A percentile compares a stretch with the other conserved stretches of the same genome.
Conservation (phyloP, 192 early-diverging fungal species). For the Linnemannia hyalina region DNA sequence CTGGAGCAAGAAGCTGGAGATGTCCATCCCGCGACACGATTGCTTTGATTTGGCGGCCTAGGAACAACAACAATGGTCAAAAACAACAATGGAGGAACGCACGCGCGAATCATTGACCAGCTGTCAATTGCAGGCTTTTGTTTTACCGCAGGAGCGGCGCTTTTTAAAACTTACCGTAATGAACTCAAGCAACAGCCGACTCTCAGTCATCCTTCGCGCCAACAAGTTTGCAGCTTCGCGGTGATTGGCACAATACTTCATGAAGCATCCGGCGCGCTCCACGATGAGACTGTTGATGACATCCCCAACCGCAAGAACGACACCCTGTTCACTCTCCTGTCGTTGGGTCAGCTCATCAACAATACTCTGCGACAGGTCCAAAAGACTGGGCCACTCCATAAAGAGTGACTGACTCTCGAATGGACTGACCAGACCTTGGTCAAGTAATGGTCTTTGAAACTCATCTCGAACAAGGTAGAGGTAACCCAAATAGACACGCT, state of each 20-base stretch:
- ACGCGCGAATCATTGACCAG: conserved; percentile 72
- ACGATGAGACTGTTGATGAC: conserved; percentile 80
- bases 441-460: conserved; percentile 71
- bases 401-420: conserved; percentile 82
- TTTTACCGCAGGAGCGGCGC: conserved; percentile 62
- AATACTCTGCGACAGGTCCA: conserved; percentile 74
- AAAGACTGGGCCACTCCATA: conserved; percentile 83
- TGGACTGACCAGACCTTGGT: conserved; percentile 61
- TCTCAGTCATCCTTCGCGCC: conserved; percentile 27
- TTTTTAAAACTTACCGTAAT: conserved; percentile 63
- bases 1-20: conserved; percentile 84
- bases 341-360: conserved; percentile 75
- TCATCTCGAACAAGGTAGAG: conserved; percentile 79
- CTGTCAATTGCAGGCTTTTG: conserved; percentile 67
- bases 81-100: neutral
- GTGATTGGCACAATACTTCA: conserved; percentile 82
- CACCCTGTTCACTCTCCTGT: conserved; percentile 61
- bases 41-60: conserved; percentile 70
- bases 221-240: conserved; percentile 72
- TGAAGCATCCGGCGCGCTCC: conserved; percentile 80
- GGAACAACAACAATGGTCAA: conserved; percentile 15
- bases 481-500: conserved; percentile 80
- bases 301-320: conserved; percentile 77
- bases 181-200: conserved; percentile 42
- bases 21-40: conserved; percentile 77